A percentile compares a stretch with the other conserved stretches of the same genome.
These are phyloP conservation scores for Phytophthora agathidicida DNA, from an alignment of 352 stramenopile genomes.

Conservation along the genomic window DNA sequence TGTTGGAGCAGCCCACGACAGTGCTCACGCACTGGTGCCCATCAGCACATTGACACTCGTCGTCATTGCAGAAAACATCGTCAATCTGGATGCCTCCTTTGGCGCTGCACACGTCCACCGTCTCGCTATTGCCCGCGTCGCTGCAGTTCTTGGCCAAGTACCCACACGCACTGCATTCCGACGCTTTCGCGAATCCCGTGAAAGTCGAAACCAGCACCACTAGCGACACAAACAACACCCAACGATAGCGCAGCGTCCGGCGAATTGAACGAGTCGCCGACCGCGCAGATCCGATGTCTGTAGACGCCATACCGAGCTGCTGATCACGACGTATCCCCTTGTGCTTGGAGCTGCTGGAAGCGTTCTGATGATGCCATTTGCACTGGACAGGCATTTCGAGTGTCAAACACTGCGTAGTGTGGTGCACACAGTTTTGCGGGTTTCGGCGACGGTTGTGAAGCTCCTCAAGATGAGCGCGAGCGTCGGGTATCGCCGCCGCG, in stretches of 20 bases:
- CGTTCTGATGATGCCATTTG: slow-evolving; percentile 27
- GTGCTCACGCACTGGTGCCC: slow-evolving; percentile 67
- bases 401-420: slow-evolving; percentile 25
- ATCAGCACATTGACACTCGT: slow-evolving; percentile 59
- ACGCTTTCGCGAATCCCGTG: slow-evolving; percentile 17
- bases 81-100: slow-evolving; percentile 72
- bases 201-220: slow-evolving; percentile 28
- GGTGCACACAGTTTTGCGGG: slow-evolving; percentile 12
- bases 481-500: slow-evolving; percentile 55
- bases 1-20: slow-evolving; percentile 67
- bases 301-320: slow-evolving; percentile 20
- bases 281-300: background rate
- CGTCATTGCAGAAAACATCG: slow-evolving; percentile 79
- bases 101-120: slow-evolving; percentile 59
- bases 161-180: slow-evolving; percentile 59
- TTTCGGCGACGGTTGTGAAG: slow-evolving; percentile 16
- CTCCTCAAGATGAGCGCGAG: slow-evolving; percentile 45
- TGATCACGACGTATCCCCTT: slow-evolving; percentile 29
- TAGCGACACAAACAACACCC: slow-evolving; percentile 12
- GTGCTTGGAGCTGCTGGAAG: background rate
- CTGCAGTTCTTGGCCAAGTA: slow-evolving; percentile 79
- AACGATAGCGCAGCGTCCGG: slow-evolving; percentile 18
- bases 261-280: slow-evolving; percentile 3
- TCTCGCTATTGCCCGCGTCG: slow-evolving; percentile 1
- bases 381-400: slow-evolving; percentile 24